Evolutionary conservation across 2,329 filamentous ascomycete species (phyloP), one percentile per base, ranked within the genome.

Genomic region (Dothistroma septosporum): DNA sequence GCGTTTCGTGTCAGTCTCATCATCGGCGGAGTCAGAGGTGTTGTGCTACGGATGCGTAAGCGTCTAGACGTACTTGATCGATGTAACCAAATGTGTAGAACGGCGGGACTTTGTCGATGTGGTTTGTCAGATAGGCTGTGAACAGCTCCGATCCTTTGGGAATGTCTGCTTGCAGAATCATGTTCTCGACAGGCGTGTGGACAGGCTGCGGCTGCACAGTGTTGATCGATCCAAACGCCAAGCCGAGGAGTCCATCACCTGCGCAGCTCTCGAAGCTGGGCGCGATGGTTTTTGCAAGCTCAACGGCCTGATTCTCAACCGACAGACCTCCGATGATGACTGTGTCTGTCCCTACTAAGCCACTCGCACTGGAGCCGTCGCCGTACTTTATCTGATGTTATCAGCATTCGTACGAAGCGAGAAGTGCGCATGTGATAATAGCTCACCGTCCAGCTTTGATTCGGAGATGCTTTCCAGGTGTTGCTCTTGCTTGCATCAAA

Each of bases 1-100:
- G 70, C 28, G 31, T 19, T n/a, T 19, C 19, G 24, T 22, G 53
- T 56, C 19, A 56, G 53, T 31, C 10, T 47, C 22, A 32, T 16
- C 24, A 28, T 57, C n/a, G 12, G 9, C 24, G 11, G 10, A 48
- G 19, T 31, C 2, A 14, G 10, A 21, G 19, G 0, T 16, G 11
- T 11, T 28, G 28, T 16, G 14, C 19, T 3, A 28, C 21, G 16
- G 7, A 24, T 50, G 14, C n/a, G 24, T 12, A 32, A 37, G n/a
- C 7, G 32, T 33, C 21, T 28, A 6, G 24, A 56, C 44, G 50
- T 37, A 56, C 58, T 22, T 58, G 55, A 68, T 90, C 87, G 69
- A 91, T 87, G 73, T 80, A 88, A 21, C 88, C 88, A 65, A 91
- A 90, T 1, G 88, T 90, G 76, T 88, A 91, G 77, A 89, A 91